Base-by-base conservation (phyloP, 192 early-diverging fungal genomes). In the Mortierella hygrophila region DNA sequence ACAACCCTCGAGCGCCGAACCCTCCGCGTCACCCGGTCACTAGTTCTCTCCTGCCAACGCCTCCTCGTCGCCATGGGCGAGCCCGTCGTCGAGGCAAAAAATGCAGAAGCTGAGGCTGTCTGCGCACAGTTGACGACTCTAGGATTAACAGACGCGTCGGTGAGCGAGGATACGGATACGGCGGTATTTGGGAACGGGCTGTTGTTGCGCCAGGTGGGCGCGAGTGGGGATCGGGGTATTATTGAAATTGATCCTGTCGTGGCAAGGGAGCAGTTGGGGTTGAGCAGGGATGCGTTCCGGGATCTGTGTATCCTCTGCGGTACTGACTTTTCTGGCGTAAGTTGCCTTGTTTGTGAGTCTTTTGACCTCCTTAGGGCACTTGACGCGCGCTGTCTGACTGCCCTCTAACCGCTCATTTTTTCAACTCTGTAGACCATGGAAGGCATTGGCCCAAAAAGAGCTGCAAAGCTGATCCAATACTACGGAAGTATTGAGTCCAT, bases 271-370 rank as follows among this genome's bases (percentile, higher is more conserved):
- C 88, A 82, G 32, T 86, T 96, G 20, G 89, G 89, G 6, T 76
- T 96, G 23, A 91, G 83, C 9, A 82, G 88, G 44, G 79, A 81
- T 38, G 82, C 89, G 9, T 96, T 95, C 79, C 72, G 93, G 9
- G 94, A 96, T 78, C 37, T 96, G 70, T 95, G 95, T 77, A 95
- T 96, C 60, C 81, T 96, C 29, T 95, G 94, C 75, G 95, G 94
- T 38, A 96, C 94, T 0, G 95, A 96, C 72, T 96, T 95, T 86
- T 90, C 91, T 49, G 89, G 90, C 10, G 84, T 86, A 78, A 81
- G 70, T 70, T 41, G 13, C 37, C 32, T 1, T 47, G 15, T 52
- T 52, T 15, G 16, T 10, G n/a, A 68, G 6, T 6, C 8, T 77
- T 35, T 71, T 76, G 18, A 42, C 4, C 21, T 9, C 2, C 11